Evolutionary conservation across 208 protist species (phyloP).

Genomic region (Leishmania arabica): DNA sequence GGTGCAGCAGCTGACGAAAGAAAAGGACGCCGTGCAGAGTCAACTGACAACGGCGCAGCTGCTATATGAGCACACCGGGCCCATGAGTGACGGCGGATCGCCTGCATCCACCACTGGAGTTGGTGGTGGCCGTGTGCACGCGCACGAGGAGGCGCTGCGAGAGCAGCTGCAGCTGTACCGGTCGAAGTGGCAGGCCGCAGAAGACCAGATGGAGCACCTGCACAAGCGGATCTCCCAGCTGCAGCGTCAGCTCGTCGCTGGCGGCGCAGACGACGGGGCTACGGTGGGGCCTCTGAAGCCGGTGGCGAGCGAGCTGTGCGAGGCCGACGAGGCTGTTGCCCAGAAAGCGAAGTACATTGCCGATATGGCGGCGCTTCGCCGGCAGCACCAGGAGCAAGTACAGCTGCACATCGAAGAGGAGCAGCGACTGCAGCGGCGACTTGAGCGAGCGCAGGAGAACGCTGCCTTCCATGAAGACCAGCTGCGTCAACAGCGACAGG

Average conservation of each 20-base stretch:
- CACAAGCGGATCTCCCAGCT: conserved; percentile 30
- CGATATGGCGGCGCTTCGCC: conserved; percentile 14
- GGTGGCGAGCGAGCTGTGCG: not conserved
- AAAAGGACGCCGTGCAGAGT: conserved; percentile 17
- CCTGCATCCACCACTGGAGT: not conserved
- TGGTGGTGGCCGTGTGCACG: not conserved
- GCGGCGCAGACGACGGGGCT: not conserved
- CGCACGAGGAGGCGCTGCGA: conserved; percentile 29
- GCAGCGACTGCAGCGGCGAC: conserved; percentile 54
- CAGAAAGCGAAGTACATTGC: conserved; percentile 11
- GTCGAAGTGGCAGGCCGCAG: conserved; percentile 50
- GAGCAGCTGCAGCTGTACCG: conserved; percentile 54
- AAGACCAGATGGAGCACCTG: conserved; percentile 52
- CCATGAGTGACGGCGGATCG: not conserved
- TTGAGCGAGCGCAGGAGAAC: conserved; percentile 60
- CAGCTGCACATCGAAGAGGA: conserved; percentile 45
- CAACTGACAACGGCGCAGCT: conserved; percentile 34
- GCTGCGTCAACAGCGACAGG: conserved; percentile 50
- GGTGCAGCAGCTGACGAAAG: conserved; percentile 8
- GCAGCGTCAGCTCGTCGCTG: conserved; percentile 18
- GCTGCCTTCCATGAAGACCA: conserved; percentile 45
- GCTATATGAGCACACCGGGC: conserved; percentile 29
- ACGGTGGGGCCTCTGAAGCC: not conserved
- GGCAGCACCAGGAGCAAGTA: conserved; percentile 44
- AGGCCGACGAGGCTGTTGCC: not conserved